A percentile compares a stretch with the other conserved stretches of the same genome.
These are phyloP conservation scores for Gossypioides kirkii DNA, from an alignment of 345 rosid species.

Conservation along the genomic window DNA sequence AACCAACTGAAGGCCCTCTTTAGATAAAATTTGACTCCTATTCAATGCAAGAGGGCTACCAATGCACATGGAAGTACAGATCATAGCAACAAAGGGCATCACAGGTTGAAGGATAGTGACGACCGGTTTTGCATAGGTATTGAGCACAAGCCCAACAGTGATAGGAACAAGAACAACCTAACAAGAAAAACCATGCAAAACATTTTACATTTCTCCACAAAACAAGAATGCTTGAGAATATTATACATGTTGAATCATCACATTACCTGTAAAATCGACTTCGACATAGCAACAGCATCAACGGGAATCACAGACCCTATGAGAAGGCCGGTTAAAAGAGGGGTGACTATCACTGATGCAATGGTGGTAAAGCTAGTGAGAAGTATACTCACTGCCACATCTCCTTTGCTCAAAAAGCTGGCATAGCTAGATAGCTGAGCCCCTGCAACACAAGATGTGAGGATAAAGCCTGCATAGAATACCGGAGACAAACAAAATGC, in stretches of 20 bases:
- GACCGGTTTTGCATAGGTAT: constrained; percentile 83
- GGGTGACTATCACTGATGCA: constrained; percentile 67
- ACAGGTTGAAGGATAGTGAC: constrained; percentile 59
- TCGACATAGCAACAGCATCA: constrained; percentile 93
- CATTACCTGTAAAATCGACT: constrained; percentile 84
- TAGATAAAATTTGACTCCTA: constrained; percentile 64
- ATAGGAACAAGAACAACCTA: constrained; percentile 92
- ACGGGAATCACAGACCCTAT: constrained; percentile 95
- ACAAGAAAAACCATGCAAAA: constrained; percentile 8
- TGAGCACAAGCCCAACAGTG: constrained; percentile 72
- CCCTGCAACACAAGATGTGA: constrained; percentile 84
- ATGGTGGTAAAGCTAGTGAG: constrained; percentile 81
- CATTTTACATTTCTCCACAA: background rate
- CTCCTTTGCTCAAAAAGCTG: constrained; percentile 78
- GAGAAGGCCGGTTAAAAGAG: constrained; percentile 61
- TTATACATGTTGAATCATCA: constrained; percentile 1
- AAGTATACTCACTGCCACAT: constrained; percentile 89
- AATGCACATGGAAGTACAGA: constrained; percentile 81
- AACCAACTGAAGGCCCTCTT: constrained; percentile 61
- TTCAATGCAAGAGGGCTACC: constrained; percentile 95
- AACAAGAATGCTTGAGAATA: background rate
- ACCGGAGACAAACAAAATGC: constrained; percentile 62
- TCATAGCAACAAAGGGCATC: constrained; percentile 94
- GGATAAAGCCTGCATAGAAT: constrained; percentile 83
- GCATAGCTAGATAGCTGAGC: constrained; percentile 90